These are phyloP conservation scores for Cavenderia fasciculata DNA, from an alignment of 78 protist species.

Conservation along the genomic window DNA sequence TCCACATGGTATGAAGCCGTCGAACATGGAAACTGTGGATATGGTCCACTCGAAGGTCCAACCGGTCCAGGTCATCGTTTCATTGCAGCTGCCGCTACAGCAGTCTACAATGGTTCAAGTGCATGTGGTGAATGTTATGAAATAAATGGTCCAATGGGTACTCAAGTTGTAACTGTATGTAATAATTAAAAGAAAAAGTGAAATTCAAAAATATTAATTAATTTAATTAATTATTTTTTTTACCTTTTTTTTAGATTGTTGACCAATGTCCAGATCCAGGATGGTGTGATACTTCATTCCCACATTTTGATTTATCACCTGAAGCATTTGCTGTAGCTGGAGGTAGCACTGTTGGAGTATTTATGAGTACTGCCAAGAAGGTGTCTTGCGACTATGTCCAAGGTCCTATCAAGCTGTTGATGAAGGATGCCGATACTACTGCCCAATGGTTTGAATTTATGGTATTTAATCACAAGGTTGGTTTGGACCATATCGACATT, in stretches of 20 bases:
- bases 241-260: constrained; percentile 32
- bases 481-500: constrained; percentile 29
- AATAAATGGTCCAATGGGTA: constrained; percentile 58
- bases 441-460: constrained; percentile 61
- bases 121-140: constrained; percentile 72
- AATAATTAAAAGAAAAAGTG: background rate
- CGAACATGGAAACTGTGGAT: constrained; percentile 79
- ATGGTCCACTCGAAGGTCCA: constrained; percentile 45
- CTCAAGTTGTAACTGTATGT: constrained; percentile 29
- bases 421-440: constrained; percentile 59
- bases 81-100: constrained; percentile 72
- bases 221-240: background rate
- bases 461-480: constrained; percentile 51
- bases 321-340: background rate
- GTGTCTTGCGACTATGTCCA: constrained; percentile 53
- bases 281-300: constrained; percentile 78
- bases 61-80: constrained; percentile 52
- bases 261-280: constrained; percentile 83
- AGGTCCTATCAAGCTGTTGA: constrained; percentile 36
- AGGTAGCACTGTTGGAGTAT: constrained; percentile 30
- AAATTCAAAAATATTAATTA: background rate
- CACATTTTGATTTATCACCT: constrained; percentile 76
- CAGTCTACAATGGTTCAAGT: constrained; percentile 41
- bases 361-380: constrained; percentile 60
- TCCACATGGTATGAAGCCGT: constrained; percentile 77